Base-by-base conservation (phyloP, 2,329 filamentous ascomycete genomes). In the Pseudocercospora cruenta region DNA sequence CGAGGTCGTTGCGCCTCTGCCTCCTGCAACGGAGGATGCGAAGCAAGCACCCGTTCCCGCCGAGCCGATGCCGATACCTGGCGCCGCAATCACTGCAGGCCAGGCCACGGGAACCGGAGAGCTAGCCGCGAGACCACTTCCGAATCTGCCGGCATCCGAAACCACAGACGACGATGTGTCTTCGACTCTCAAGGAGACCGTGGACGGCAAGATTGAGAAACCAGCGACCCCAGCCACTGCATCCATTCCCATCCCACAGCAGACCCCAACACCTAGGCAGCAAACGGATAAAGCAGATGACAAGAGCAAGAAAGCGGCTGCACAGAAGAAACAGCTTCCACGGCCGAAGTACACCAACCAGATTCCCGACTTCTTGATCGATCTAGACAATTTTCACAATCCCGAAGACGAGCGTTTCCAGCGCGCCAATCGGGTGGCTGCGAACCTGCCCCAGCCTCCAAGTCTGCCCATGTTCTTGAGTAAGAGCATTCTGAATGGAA, bases 401-500 rank as follows among this genome's bases (percentile, higher is more conserved):
- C 70, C 70, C n/a, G 93, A 97, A 76, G 92, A 96, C 64, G 83
- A 87, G 3, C 83, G 85, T 3, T 96, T 94, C 76, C 88, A 90
- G 71, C 87, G 91, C 69, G 93, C 93, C 22, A 88, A 89, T 26
- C 83, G 86, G 57, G 91, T 92, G 28, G 90, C 93, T 62, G 88
- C 90, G 70, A 92, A 92, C 73, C 84, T 94, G n/a, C 89, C 93
- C 0, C 88, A 89, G 24, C 94, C 95, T 4, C 95, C 95, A 0
- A 89, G 87, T 70, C 84, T 99, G 53, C 95, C 95, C 0, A 88
- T 95, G 58, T 98, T 98, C 81, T 82, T 99, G 58, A 92, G 91
- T 72, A 97, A 97, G 81, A 95, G 94, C 33, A 97, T 99, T 66
- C 82, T 99, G 70, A 99, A 99, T 78, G 92, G 92, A 58, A 90